These are phyloP conservation scores for Botrytis deweyae DNA, from an alignment of 2,329 filamentous ascomycete genomes.

Conservation along the genomic window DNA sequence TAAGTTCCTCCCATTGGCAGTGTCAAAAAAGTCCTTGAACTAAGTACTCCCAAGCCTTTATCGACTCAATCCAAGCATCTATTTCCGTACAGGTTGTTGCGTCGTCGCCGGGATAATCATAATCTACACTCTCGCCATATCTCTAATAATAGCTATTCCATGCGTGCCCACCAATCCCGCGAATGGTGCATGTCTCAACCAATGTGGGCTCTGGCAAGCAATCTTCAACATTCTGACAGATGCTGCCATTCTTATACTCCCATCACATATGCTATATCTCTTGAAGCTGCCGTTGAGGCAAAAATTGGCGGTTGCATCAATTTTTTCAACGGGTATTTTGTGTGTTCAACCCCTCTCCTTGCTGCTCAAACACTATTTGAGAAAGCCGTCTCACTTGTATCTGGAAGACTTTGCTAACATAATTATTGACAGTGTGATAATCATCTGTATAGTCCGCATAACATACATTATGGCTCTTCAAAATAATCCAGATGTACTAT, in stretches of 20 bases:
- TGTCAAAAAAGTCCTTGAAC: background rate
- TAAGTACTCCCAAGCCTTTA: background rate
- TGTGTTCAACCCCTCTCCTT: background rate
- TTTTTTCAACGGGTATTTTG: conserved; percentile 1
- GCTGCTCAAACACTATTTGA: background rate
- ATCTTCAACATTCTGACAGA: conserved; percentile 4
- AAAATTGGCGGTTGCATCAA: background rate
- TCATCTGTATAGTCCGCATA: conserved; percentile 3
- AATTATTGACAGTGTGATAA: background rate
- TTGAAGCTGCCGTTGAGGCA: background rate
- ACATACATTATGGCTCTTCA: conserved; percentile 1
- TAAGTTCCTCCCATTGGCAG: background rate
- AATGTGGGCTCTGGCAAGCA: conserved; percentile 4
- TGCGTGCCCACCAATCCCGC: background rate
- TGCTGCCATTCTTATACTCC: background rate
- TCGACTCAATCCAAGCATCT: background rate
- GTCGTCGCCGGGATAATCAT: background rate
- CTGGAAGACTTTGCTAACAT: background rate
- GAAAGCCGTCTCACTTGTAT: background rate
- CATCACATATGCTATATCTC: background rate
- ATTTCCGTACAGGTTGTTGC: background rate
- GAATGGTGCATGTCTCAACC: background rate
- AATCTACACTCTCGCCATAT: conserved; percentile 1
- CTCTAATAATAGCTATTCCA: background rate
- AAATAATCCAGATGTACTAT: background rate